A percentile compares a stretch with the other conserved stretches of the same genome.
Conservation (phyloP, 2,329 filamentous ascomycete species). For the Penicillium vulpinum region DNA sequence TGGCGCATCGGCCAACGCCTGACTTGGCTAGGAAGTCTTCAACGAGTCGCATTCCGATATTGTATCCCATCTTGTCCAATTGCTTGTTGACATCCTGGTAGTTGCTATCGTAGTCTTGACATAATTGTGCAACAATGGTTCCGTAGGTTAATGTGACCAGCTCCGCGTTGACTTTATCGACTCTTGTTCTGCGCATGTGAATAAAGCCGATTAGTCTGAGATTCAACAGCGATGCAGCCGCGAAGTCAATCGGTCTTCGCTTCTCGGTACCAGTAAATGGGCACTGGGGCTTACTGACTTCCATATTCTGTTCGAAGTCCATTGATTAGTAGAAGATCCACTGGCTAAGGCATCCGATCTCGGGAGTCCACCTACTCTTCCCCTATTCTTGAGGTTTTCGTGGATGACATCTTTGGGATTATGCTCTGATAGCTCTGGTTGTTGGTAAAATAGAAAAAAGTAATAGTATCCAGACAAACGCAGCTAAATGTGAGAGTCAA, state of each 20-base stretch:
- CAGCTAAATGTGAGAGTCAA: constrained; percentile 9
- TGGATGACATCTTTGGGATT: constrained; percentile 50
- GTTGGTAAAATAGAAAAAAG: background rate
- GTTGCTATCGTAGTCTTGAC: constrained; percentile 92
- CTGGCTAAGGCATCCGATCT: background rate
- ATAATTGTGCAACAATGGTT: constrained; percentile 93
- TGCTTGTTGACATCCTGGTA: constrained; percentile 97
- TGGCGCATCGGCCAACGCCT: constrained; percentile 82
- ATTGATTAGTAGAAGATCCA: constrained; percentile 28
- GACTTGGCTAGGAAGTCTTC: constrained; percentile 98
- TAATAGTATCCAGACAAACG: background rate
- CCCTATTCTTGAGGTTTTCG: constrained; percentile 68
- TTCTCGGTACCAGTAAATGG: background rate
- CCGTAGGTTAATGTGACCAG: constrained; percentile 96
- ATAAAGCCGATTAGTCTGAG: constrained; percentile 17
- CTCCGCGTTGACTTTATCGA: constrained; percentile 98
- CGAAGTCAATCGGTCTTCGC: background rate
- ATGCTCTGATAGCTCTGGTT: background rate
- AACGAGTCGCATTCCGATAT: constrained; percentile 91
- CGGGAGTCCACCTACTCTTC: constrained; percentile 64
- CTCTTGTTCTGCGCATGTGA: constrained; percentile 67
- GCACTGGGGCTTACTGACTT: constrained; percentile 64
- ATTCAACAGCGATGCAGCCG: background rate
- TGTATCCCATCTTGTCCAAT: constrained; percentile 98
- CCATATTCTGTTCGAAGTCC: constrained; percentile 68